A percentile compares a stretch with the other conserved stretches of the same genome.
phyloP scores from a whole-genome alignment of 164 flowering plant species.

The Nymphaea thermarum region DNA sequence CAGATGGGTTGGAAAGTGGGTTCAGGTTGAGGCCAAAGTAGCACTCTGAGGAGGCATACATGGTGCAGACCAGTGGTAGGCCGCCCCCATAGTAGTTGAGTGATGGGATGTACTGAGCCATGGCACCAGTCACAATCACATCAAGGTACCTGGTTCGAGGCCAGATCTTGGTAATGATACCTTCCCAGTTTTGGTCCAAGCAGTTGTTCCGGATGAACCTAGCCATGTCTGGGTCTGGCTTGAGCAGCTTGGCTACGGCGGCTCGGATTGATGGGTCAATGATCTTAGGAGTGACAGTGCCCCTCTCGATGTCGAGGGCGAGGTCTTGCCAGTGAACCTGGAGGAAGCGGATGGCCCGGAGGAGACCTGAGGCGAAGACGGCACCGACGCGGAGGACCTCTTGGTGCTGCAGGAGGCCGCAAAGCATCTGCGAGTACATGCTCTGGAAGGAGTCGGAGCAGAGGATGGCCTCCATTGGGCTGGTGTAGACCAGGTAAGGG shows the following conservation, averaged over 20 bases:
- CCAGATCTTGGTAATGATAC: conserved; percentile 31
- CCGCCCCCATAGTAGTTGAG: conserved; percentile 30
- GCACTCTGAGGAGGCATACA: conserved; percentile 39
- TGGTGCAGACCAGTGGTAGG: conserved; percentile 27
- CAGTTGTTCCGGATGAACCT: conserved; percentile 20
- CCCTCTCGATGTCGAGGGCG: conserved; percentile 22
- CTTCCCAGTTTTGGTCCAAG: conserved; percentile 18
- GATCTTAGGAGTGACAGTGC: conserved; percentile 18
- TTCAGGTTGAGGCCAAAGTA: conserved; percentile 33
- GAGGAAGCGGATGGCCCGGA: conserved; percentile 38
- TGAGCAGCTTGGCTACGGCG: conserved; percentile 9
- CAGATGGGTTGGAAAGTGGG: conserved; percentile 27
- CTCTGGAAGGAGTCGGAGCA: conserved; percentile 35
- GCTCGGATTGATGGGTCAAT: conserved; percentile 17
- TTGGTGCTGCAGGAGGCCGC: conserved; percentile 25
- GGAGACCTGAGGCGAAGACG: conserved; percentile 36
- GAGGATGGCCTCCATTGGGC: conserved; percentile 35
- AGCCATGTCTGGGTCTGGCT: conserved; percentile 23
- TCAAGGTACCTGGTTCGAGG: conserved; percentile 34
- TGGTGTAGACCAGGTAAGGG: conserved; percentile 29
- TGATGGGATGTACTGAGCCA: conserved; percentile 37
- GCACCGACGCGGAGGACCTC: conserved; percentile 35
- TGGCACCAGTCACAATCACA: conserved; percentile 31
- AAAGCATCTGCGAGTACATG: conserved; percentile 41
- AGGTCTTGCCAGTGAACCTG: conserved; percentile 24